Percentiles rank a stretch among this genome's conserved stretches.
These are phyloP conservation scores for Macrolepiota fuliginosa DNA, from an alignment of 768 basidiomycete genomes.

Conservation along the genomic window DNA sequence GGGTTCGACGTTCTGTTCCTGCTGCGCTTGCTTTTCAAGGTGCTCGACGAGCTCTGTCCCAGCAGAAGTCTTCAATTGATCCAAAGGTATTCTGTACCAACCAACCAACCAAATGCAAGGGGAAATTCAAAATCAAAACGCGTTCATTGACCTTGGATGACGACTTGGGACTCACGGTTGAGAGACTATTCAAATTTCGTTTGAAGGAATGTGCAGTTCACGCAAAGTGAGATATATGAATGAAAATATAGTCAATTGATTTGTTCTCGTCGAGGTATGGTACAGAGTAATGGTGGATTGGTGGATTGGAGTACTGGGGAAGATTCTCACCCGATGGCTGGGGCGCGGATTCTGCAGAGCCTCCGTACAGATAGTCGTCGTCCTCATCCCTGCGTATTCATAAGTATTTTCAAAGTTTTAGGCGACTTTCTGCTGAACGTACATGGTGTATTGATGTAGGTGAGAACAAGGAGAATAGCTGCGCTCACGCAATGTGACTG, in stretches of 20 bases:
- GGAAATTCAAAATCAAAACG: not conserved
- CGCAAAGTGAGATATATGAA: conserved; percentile 32
- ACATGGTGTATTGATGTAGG: conserved; percentile 6
- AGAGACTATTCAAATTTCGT: conserved; percentile 37
- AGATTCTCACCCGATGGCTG: conserved; percentile 12
- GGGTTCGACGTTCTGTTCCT: conserved; percentile 37
- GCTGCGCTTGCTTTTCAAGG: conserved; percentile 45
- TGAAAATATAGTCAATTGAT: conserved; percentile 24
- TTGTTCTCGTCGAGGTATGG: conserved; percentile 12
- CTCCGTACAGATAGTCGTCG: conserved; percentile 78
- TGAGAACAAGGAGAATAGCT: not conserved
- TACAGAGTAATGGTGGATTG: conserved; percentile 20
- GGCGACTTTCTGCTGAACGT: conserved; percentile 2
- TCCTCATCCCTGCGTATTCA: conserved; percentile 62
- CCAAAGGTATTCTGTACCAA: conserved; percentile 33
- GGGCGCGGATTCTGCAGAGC: conserved; percentile 33
- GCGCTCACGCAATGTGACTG: not conserved
- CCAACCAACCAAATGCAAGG: conserved; percentile 12
- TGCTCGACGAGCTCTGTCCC: conserved; percentile 53
- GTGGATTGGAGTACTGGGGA: conserved; percentile 48
- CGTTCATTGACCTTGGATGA: conserved; percentile 12
- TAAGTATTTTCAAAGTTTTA: not conserved
- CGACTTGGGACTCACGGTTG: conserved; percentile 55
- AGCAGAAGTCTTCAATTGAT: conserved; percentile 41
- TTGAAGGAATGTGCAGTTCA: conserved; percentile 33